Evolutionary conservation across 495 filamentous ascomycete genomes (phyloP).

Genomic region (Tuber umbilicatum): DNA sequence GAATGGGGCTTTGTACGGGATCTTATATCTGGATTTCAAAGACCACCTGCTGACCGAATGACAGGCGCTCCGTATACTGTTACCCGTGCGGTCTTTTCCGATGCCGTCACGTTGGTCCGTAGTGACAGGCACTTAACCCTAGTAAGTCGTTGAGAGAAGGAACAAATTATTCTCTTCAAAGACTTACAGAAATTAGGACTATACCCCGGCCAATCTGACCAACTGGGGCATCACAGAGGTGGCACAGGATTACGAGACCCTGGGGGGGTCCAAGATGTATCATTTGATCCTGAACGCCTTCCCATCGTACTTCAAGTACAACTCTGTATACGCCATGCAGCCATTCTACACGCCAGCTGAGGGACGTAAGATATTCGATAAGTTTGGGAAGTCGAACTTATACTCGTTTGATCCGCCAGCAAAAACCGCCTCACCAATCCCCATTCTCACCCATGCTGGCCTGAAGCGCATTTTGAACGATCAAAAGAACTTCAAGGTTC

Average conservation of each 20-base stretch:
- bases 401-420: constrained; percentile 52
- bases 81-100: constrained; percentile 69
- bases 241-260: constrained; percentile 47
- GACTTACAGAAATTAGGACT: constrained; percentile 45
- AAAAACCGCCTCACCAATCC: constrained; percentile 40
- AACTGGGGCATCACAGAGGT: constrained; percentile 66
- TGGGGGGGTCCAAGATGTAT: constrained; percentile 56
- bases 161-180: background rate
- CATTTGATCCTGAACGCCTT: constrained; percentile 58
- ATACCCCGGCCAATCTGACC: constrained; percentile 67
- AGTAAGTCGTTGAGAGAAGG: constrained; percentile 7
- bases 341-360: constrained; percentile 54
- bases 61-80: constrained; percentile 55
- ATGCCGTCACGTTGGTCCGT: constrained; percentile 72
- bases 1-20: constrained; percentile 24
- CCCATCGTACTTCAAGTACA: constrained; percentile 53
- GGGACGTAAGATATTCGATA: constrained; percentile 50
- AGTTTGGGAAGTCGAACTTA: constrained; percentile 46
- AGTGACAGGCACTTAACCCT: constrained; percentile 76
- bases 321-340: constrained; percentile 42
- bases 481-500: constrained; percentile 52
- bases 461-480: constrained; percentile 49
- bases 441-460: constrained; percentile 50
- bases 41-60: background rate
- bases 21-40: background rate